Base-by-base conservation (phyloP, 1,284 basidiomycete species). In the Microbotryum saponariae region DNA sequence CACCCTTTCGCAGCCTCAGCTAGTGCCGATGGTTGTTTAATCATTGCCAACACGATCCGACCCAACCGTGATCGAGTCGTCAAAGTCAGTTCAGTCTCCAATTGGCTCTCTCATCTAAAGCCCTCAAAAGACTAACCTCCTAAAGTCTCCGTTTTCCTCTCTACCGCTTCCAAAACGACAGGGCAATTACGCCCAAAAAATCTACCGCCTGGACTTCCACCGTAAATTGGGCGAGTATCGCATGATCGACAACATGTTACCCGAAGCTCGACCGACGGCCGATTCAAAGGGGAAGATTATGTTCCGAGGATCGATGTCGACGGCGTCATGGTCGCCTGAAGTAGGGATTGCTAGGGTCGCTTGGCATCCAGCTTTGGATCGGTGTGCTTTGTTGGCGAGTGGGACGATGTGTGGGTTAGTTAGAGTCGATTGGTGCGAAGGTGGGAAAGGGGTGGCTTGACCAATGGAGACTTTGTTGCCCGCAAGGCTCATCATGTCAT, bases 191-290 rank as follows among this genome's bases (percentile, higher is more conserved):
- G 79, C 82, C 18, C 85, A 91, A 72, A 86, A 85, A 67, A 79
- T 93, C 16, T 96, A 84, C 71, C 88, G 89, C 70, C 79, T 97
- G 56, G 92, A 96, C 76, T 90, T 88, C 71, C 89, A 83, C 71
- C 82, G 84, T 25, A 81, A 80, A 20, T 81, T 81, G 0, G 81
- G 82, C 33, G 83, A 88, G 63, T 89, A 83, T 71, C 79, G 91
- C 25, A 89, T 96, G 85, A 76, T 90, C 8, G 91, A 97, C 65
- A 82, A 83, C 45, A 85, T 92, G 69, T 74, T 86, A 5, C 25
- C 58, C 48, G 65, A 64, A 31, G 62, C 64, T n/a, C 55, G 54
- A 23, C 48, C 23, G 3, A 4, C 29, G 50, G 33, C 29, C n/a
- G 33, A 44, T 29, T 78, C 79, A 27, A 83, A 81, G 47, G 20